Base-by-base conservation (phyloP, 2,329 filamentous ascomycete species). In the Teratosphaeria zuluensis region DNA sequence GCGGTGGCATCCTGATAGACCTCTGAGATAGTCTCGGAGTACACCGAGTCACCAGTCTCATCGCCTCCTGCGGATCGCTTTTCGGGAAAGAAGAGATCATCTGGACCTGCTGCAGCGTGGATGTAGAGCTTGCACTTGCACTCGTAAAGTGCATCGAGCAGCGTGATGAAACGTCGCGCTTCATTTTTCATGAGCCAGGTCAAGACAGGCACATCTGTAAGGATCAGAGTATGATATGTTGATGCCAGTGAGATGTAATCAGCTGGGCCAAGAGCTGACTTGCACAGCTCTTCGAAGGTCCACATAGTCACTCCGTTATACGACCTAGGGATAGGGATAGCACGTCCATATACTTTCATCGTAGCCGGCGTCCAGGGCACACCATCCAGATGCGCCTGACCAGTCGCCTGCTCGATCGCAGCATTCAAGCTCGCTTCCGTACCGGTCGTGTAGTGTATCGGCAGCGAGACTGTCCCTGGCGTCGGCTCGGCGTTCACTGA, bases 191-290 rank as follows among this genome's bases (percentile, higher is more conserved):
- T 84, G 1, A 83, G 73, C 1, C 86, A 71, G 0, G 82, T 85
- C 12, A 94, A 75, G 16, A 87, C 70, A 0, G 89, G 89, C 1
- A 92, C 79, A 21, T 84, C 75, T 64, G 87, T 86, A 53, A 92
- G 77, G 68, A 92, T 83, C 61, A 92, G 81, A 0, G 89, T 92
- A 72, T 92, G 88, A 70, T 86, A 92, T 16, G 82, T 87, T 1
- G 88, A 91, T 1, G 89, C 88, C 70, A 94, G 81, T 1, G 87
- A 88, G 57, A 92, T 88, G 73, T 92, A 94, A 74, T 94, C 89
- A 31, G 89, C 89, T 1, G 89, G 88, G 0, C 89, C 89, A 52
- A 91, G 84, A 1, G 78, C 77, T 5, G 73, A 75, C 60, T 80
- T 80, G 59, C 88, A 90, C 1, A 92, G 80, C 38, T 87, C 80